Percentiles rank a stretch among this genome's conserved stretches.
Conservation (phyloP, 495 filamentous ascomycete genomes). For the Hypoxylon subgilvum region DNA sequence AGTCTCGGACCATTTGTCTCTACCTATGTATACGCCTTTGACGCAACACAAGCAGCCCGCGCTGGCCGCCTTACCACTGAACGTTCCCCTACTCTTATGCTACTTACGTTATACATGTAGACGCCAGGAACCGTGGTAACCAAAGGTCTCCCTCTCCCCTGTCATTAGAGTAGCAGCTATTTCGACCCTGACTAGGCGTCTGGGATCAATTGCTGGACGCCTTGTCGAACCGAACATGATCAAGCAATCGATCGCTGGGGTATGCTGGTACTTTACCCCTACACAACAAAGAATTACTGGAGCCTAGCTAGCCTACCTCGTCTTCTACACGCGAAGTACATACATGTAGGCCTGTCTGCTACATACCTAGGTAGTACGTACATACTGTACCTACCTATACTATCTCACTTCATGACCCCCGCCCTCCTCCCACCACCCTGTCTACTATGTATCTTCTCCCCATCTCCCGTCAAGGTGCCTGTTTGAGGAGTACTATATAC, state of each 20-base stretch:
- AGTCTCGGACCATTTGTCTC: constrained; percentile 13
- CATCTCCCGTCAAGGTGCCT: constrained; percentile 4
- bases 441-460: not conserved
- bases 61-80: constrained; percentile 23
- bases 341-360: not conserved
- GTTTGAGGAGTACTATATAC: too few species aligned
- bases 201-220: constrained; percentile 34
- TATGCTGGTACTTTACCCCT: constrained; percentile 24
- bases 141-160: constrained; percentile 30
- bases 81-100: constrained; percentile 11
- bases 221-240: constrained; percentile 36
- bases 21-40: constrained; percentile 22
- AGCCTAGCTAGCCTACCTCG: constrained; percentile 5
- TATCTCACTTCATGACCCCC: constrained; percentile 1
- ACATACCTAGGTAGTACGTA: not conserved
- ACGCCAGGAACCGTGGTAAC: constrained; percentile 33
- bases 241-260: constrained; percentile 37
- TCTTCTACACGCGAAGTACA: constrained; percentile 16
- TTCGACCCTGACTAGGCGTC: constrained; percentile 17
- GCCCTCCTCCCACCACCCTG: not conserved
- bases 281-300: constrained; percentile 6
- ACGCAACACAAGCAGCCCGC: constrained; percentile 24
- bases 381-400: not conserved
- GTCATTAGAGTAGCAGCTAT: constrained; percentile 22
- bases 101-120: constrained; percentile 36